Base-by-base conservation (phyloP, 78 protist species). In the Dictyostelium brefeldianum region DNA sequence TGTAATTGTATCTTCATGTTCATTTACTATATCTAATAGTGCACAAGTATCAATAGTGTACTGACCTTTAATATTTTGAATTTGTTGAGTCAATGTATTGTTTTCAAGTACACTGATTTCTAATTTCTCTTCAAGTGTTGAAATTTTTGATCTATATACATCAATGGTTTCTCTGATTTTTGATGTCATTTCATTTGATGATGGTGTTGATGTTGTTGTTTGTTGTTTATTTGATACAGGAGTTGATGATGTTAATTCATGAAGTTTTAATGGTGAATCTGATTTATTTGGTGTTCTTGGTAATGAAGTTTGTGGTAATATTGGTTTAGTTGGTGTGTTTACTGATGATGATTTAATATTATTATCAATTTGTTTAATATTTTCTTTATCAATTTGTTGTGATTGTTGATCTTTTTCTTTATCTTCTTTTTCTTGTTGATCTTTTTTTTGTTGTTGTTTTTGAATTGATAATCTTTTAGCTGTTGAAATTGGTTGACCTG, bases 131-230 rank as follows among this genome's bases (percentile, higher is more conserved):
- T 87, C 93, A 3, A 87, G 56, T 12, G 53, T 70, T 6, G 47
- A 25, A 14, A 87, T 87, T 65, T 74, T 87, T 4, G 31, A 56
- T 54, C 93, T 77, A 65, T 87, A 87, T 31, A 59, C 56, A 1
- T 87, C 93, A 12, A 87, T 57, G 0, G 93, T 87, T 8, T 64
- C 84, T 54, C 84, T 77, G 20, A 87, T 65, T 15, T 78, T 64
- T 27, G n/a, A 31, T 54, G 83, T 59, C 29, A 78, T 78, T 46
- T 71, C 71, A 78, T 31, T 43, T n/a, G 36, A 8, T 59, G 77
- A 41, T 53, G 89, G n/a, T 15, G 51, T 31, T 0, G 20, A 1
- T 2, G 20, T 29, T 29, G 71, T 5, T 3, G 51, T 15, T 64
- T 14, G n/a, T 54, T 3, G 31, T 46, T 62, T 20, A 17, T 17